Evolutionary conservation across 345 rosid species (phyloP), one percentile per base, ranked within the genome.

Genomic region (Barbarea vulgaris): DNA sequence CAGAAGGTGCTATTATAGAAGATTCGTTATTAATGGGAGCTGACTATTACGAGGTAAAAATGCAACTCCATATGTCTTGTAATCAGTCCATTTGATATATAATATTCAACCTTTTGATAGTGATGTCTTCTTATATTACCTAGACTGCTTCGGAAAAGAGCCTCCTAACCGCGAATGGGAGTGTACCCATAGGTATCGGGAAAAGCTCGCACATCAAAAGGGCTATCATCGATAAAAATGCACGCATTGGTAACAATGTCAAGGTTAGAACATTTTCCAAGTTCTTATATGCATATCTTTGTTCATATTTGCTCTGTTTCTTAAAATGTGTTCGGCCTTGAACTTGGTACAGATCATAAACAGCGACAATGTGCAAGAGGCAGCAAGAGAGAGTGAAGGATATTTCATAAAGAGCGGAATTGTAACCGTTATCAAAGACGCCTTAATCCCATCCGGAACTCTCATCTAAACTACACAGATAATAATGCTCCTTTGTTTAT

Each of bases 371-470:
- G 97, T 93, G 67, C 96, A 91, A 89, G 98, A 93, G 77, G 90
- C 98, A 28, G 98, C 96, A 0, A 86, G 98, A 41, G 98, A 93
- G 79, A 88, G 86, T 2, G 98, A 93, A 67, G 97, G 98, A 44
- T 91, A 88, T 69, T 93, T 93, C 87, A 93, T 93, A 19, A 93
- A 93, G 89, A 91, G 98, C 25, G 97, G 98, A 56, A 93, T 93
- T 22, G 98, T 93, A 30, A 91, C 98, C 1, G 87, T 93, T 33
- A 91, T 93, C 79, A 93, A 89, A 85, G 98, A 93, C 53, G 98
- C 98, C 53, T 69, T 93, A 80, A 87, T 93, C 78, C 98, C 98
- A 10, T 77, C 86, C 3, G 97, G 97, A 69, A 93, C 96, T 14
- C 66, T 83, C n/a, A 85, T 93, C 50, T 93, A 28, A 66, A 57